These are phyloP conservation scores for Thermochaetoides thermophila DNA, from an alignment of 495 filamentous ascomycete genomes.

Conservation along the genomic window DNA sequence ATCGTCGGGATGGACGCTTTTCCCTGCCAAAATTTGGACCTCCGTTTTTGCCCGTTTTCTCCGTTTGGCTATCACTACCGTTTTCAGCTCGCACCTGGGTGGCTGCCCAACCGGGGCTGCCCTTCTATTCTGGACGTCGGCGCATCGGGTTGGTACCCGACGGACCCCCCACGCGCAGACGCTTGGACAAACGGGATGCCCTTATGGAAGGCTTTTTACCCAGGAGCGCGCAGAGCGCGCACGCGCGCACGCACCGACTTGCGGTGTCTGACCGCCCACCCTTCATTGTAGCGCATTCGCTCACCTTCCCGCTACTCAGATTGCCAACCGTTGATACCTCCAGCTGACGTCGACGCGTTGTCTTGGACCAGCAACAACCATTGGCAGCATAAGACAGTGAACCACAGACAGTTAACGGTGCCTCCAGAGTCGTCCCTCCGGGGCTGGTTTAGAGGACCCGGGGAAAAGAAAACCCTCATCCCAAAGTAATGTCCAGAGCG, in stretches of 20 bases:
- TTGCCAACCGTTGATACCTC: neutral
- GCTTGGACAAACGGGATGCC: conserved; percentile 7
- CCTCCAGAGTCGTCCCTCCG: too few species aligned
- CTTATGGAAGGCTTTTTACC: conserved; percentile 5
- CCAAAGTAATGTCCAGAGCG: neutral
- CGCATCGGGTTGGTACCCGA: conserved; percentile 10
- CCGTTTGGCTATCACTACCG: too few species aligned
- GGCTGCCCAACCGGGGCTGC: conserved; percentile 4
- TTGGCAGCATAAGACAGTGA: neutral
- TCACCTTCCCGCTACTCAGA: conserved; percentile 4
- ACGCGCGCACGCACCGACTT: conserved; percentile 7
- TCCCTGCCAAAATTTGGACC: neutral
- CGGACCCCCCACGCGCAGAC: conserved; percentile 9
- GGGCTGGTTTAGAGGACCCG: too few species aligned
- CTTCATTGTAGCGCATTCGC: too few species aligned
- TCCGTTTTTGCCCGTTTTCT: neutral
- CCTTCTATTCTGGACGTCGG: conserved; percentile 6
- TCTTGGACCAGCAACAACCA: neutral
- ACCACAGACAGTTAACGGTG: too few species aligned
- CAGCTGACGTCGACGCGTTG: too few species aligned
- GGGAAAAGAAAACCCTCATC: conserved; percentile 3
- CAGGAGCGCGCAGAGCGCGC: conserved; percentile 1
- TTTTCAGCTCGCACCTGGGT: neutral
- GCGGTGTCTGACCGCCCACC: conserved; percentile 20
- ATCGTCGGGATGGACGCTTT: neutral